phyloP scores from a whole-genome alignment of 2,329 filamentous ascomycete species.

The Sphaerulina populicola region DNA sequence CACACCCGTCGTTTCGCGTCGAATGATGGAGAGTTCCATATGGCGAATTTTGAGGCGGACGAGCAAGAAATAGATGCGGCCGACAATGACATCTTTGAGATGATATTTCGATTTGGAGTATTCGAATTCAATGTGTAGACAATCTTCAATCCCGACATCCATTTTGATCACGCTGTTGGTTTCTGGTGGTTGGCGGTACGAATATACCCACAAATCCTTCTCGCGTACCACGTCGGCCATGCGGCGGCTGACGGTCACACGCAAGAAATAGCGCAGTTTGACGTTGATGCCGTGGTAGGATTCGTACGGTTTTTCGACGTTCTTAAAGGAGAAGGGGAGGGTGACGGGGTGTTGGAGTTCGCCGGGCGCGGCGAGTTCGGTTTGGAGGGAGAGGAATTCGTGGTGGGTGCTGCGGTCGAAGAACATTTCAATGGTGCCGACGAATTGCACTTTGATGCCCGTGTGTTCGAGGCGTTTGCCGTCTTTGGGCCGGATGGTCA shows the following conservation, averaged over 20 bases:
- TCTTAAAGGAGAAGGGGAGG: slow-evolving; percentile 99
- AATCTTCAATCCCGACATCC: slow-evolving; percentile 99
- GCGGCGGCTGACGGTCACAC: slow-evolving; percentile 88
- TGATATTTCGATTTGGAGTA: slow-evolving; percentile 99
- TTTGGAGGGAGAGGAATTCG: slow-evolving; percentile 93
- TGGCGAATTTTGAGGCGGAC: slow-evolving; percentile 99
- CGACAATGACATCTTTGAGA: slow-evolving; percentile 97
- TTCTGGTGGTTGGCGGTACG: slow-evolving; percentile 94
- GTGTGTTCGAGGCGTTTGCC: slow-evolving; percentile 96
- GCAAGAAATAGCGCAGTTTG: slow-evolving; percentile 95
- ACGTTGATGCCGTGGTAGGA: slow-evolving; percentile 99
- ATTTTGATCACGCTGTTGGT: slow-evolving; percentile 99
- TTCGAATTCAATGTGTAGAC: slow-evolving; percentile 97
- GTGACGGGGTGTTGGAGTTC: slow-evolving; percentile 98
- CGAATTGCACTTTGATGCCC: slow-evolving; percentile 99
- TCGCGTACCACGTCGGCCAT: slow-evolving; percentile 98
- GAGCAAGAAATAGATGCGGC: slow-evolving; percentile 94
- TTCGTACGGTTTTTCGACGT: slow-evolving; percentile 99
- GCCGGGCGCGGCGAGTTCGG: slow-evolving; percentile 91
- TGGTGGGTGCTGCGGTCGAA: slow-evolving; percentile 99
- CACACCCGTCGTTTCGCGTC: slow-evolving; percentile 89
- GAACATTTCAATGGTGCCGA: slow-evolving; percentile 99
- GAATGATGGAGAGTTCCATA: slow-evolving; percentile 97
- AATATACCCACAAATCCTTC: slow-evolving; percentile 99
- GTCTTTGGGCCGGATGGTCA: slow-evolving; percentile 93